Base-by-base conservation (phyloP, 805 yeast species). In the Tetrapisispora nanseiensis region DNA sequence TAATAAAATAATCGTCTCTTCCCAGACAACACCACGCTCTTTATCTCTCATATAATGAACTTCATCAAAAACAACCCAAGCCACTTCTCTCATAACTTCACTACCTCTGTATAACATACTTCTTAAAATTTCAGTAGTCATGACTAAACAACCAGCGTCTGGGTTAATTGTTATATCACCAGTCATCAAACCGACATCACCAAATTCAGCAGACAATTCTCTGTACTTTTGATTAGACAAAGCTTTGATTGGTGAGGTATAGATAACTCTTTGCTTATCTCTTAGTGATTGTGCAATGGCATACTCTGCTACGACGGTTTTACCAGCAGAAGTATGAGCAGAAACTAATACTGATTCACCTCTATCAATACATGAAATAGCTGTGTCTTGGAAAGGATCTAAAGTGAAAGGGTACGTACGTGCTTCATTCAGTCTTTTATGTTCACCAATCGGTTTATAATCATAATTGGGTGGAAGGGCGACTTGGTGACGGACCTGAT, bases 21-120 rank as follows among this genome's bases (percentile, higher is more conserved):
- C 99, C 99, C 99, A 92, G 28, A 92, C 98, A 41, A 92, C 99
- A 62, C 99, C 99, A 67, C 99, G 79, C 51, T 87, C 92, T 54
- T 86, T 82, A 62, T 92, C 99, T 67, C 97, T 80, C 94, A 92
- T 92, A 65, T 92, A 92, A 67, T 92, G 99, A 36, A 92, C 96
- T 62, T 92, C 99, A 65, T 92, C 99, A 51, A 92, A 92, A 31
- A 92, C 80, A 39, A 92, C 98, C 95, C 96, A 92, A 0, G 96
- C 96, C 33, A 92, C 97, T 70, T 92, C 99, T 63, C 99, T 76
- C 90, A 92, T 89, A 37, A 94, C 81, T 62, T 92, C 98, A 12
- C 97, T 86, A 48, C 99, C 99, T 62, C 97, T 74, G 62, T 92
- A 92, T 33, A 92, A 73, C 99, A 92, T 92, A 45, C 95, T 82